These are phyloP conservation scores for Hypoxylon sp. DNA, from an alignment of 2,329 filamentous ascomycete species.

Conservation along the genomic window DNA sequence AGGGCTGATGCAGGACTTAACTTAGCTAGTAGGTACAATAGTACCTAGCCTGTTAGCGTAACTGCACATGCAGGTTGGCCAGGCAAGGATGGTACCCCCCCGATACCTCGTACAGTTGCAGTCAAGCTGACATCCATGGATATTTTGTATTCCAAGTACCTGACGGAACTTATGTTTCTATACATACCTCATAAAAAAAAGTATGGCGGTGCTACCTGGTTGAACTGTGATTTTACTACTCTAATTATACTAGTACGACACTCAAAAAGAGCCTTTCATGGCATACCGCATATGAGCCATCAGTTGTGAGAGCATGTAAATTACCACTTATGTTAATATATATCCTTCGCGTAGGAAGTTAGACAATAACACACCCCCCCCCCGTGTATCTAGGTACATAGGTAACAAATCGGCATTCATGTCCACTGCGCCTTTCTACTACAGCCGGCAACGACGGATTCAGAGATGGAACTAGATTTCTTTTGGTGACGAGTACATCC, in stretches of 20 bases:
- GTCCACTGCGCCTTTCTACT: conserved; percentile 34
- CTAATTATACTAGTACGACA: conserved; percentile 21
- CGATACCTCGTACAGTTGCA: conserved; percentile 21
- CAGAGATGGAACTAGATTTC: conserved; percentile 25
- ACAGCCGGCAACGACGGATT: conserved; percentile 37
- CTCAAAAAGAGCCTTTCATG: background rate
- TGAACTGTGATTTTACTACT: conserved; percentile 22
- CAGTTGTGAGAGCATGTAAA: background rate
- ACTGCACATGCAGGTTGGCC: conserved; percentile 24
- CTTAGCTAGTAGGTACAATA: conserved; percentile 18
- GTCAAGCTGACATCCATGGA: conserved; percentile 26
- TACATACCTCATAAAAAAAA: conserved; percentile 25
- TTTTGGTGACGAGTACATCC: conserved; percentile 21
- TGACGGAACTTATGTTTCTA: conserved; percentile 28
- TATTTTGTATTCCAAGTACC: conserved; percentile 30
- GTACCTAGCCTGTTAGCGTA: conserved; percentile 20
- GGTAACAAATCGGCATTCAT: conserved; percentile 30
- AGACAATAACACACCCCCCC: conserved; percentile 14
- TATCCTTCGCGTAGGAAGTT: conserved; percentile 28
- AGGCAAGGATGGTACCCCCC: conserved; percentile 25
- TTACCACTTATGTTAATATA: conserved; percentile 20
- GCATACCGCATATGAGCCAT: conserved; percentile 5
- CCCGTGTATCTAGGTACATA: conserved; percentile 6
- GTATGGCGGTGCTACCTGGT: conserved; percentile 14
- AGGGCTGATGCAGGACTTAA: conserved; percentile 41